These are phyloP conservation scores for Neoascochyta sp. DNA, from an alignment of 2,329 filamentous ascomycete species.

Conservation along the genomic window DNA sequence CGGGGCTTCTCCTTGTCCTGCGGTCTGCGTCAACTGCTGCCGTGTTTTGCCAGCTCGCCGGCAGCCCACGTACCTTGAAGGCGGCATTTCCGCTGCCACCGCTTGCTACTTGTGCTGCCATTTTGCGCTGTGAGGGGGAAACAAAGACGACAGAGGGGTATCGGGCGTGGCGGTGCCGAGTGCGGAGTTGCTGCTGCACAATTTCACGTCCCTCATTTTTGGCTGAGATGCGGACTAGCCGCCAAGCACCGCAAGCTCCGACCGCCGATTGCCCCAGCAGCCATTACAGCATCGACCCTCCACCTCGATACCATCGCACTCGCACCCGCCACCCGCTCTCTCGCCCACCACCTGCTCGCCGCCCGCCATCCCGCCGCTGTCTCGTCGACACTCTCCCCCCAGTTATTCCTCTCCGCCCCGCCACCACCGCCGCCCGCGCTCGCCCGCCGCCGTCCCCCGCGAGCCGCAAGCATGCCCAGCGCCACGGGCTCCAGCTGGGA, in stretches of 20 bases:
- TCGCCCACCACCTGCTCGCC: not conserved
- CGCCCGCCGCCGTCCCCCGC: slow-evolving; percentile 9
- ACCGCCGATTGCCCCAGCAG: slow-evolving; percentile 20
- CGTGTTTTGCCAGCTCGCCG: slow-evolving; percentile 23
- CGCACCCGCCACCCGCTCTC: not conserved
- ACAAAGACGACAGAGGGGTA: slow-evolving; percentile 18
- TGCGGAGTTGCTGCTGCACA: no score
- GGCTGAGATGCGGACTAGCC: no score
- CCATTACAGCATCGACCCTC: slow-evolving; percentile 4
- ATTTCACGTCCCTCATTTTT: no score
- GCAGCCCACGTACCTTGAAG: slow-evolving; percentile 55
- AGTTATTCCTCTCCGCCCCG: slow-evolving; percentile 1
- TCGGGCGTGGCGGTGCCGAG: slow-evolving; percentile 17
- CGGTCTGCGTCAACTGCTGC: slow-evolving; percentile 42
- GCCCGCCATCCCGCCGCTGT: not conserved
- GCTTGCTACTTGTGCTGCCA: slow-evolving; percentile 34
- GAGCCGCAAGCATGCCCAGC: slow-evolving; percentile 67
- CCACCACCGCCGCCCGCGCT: slow-evolving; percentile 2
- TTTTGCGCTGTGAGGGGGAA: slow-evolving; percentile 18
- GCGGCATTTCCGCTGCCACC: slow-evolving; percentile 56
- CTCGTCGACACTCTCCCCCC: not conserved
- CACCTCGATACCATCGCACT: slow-evolving; percentile 6
- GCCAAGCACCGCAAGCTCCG: slow-evolving; percentile 15
- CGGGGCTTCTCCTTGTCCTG: slow-evolving; percentile 95
- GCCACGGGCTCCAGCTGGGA: slow-evolving; percentile 94